Base-by-base conservation (phyloP, 2,329 filamentous ascomycete genomes). In the Penicillium sp. region DNA sequence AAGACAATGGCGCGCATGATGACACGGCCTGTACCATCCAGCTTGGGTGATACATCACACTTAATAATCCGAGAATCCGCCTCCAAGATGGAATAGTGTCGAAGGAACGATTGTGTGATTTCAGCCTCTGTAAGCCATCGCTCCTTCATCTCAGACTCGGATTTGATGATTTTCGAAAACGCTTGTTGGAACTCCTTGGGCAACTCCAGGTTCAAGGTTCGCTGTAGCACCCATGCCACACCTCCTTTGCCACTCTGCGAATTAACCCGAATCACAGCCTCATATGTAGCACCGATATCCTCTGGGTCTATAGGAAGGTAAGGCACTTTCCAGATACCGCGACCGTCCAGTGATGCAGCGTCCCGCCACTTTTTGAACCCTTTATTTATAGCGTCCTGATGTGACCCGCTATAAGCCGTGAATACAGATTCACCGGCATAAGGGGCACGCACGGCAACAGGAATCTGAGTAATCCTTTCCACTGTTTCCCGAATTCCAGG, bases 361-460 rank as follows among this genome's bases (percentile, higher is more conserved):
- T 40, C 17, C n/a, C 17, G 17, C 37, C 37, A 40, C 37, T 40
- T 40, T 69, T 89, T 82, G 78, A 73, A 74, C 0, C 87, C 87
- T 79, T 96, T 96, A 75, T 93, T 93, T 78, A 96, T 96, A 45
- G 91, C 91, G 69, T 96, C 91, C 75, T 96, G 91, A 72, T 96
- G 91, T 12, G 86, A 89, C 48, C 92, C 92, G 61, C 86, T 90
- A 77, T 96, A 96, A 30, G 92, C 90, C 69, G 88, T 92, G 22
- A 92, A 88, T 17, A 96, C 90, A 61, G 95, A 82, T 64, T 90
- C 88, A 25, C 91, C 91, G 43, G 89, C 91, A 67, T 96, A 96
- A 0, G 91, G 91, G 42, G 89, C 88, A 60, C 91, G 85, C 30
- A 87, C 86, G 69, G 95, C 91, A 2, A 96, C 84, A 7, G 91